Conservation (phyloP, 768 basidiomycete genomes). For the Auricularia heimuer region DNA sequence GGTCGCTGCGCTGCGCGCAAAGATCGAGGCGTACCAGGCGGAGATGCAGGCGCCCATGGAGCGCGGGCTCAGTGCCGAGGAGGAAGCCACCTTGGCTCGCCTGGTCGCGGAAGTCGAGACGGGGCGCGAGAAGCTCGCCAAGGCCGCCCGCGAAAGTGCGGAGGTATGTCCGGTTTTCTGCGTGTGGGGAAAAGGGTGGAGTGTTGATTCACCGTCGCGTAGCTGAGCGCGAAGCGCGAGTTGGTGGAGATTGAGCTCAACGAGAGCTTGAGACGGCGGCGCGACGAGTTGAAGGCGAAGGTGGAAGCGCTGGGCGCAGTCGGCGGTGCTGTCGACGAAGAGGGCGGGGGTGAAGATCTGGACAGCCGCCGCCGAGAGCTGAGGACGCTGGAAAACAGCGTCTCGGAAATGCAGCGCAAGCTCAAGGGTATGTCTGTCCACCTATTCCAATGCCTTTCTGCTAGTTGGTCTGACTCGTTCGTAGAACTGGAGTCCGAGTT, state of each 20-base stretch:
- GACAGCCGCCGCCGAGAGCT: constrained; percentile 64
- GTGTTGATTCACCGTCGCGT: not conserved
- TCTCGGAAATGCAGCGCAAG: constrained; percentile 52
- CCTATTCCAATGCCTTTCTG: not conserved
- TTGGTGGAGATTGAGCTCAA: constrained; percentile 86
- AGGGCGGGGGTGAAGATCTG: constrained; percentile 54
- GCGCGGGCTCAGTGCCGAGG: constrained; percentile 61
- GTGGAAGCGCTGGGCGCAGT: constrained; percentile 59
- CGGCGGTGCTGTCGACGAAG: constrained; percentile 30
- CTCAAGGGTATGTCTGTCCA: constrained; percentile 38
- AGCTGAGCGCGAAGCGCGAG: constrained; percentile 72
- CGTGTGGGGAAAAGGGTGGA: too few relatives aligned
- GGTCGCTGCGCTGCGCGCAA: constrained; percentile 47
- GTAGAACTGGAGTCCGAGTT: constrained; percentile 63
- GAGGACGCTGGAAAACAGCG: constrained; percentile 50
- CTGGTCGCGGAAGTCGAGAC: constrained; percentile 74
- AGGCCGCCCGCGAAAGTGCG: constrained; percentile 35
- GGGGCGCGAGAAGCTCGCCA: constrained; percentile 56
- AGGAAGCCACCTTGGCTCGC: constrained; percentile 52
- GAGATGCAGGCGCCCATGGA: constrained; percentile 72
- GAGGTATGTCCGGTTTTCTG: constrained; percentile 41
- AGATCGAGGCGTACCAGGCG: constrained; percentile 49
- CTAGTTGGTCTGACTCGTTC: not conserved
- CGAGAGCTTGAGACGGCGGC: constrained; percentile 72
- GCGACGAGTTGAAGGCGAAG: constrained; percentile 67